phyloP scores from a whole-genome alignment of 2,329 filamentous ascomycete genomes.

The Pseudocercospora macadamiae region DNA sequence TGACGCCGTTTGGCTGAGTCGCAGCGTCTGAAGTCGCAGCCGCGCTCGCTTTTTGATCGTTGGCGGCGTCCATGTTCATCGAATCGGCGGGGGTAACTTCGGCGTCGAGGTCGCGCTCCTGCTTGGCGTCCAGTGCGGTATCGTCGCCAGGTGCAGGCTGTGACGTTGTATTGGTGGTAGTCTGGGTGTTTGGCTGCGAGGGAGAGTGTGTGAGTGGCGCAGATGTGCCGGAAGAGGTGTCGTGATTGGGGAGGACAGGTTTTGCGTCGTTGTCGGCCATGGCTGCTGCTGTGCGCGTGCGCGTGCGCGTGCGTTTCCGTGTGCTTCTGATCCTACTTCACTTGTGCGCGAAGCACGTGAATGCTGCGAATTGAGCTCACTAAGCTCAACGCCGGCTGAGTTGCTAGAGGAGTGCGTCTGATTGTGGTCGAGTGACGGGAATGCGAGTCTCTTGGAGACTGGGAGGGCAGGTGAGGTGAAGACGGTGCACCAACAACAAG shows the following conservation, averaged over 20 bases:
- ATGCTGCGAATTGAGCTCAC: slow-evolving; percentile 9
- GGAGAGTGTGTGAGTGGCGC: slow-evolving; percentile 9
- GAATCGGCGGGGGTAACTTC: slow-evolving; percentile 39
- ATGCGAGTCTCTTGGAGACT: slow-evolving; percentile 6
- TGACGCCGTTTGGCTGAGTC: slow-evolving; percentile 70
- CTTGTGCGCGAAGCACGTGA: slow-evolving; percentile 17
- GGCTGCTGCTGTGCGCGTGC: slow-evolving; percentile 13
- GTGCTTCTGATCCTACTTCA: too few species aligned
- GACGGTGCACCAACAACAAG: slow-evolving; percentile 18
- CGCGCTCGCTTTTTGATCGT: too few species aligned
- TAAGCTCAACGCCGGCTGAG: slow-evolving; percentile 19
- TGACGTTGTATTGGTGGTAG: slow-evolving; percentile 14
- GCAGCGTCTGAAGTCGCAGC: slow-evolving; percentile 56
- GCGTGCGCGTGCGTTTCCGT: slow-evolving; percentile 18
- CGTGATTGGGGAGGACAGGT: slow-evolving; percentile 9
- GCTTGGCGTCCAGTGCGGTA: slow-evolving; percentile 42
- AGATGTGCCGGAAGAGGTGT: slow-evolving; percentile 21
- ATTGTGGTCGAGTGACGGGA: not conserved
- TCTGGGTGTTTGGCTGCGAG: too few species aligned
- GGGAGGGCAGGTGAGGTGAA: slow-evolving; percentile 20
- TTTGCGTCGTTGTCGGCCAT: slow-evolving; percentile 23
- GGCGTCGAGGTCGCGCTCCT: slow-evolving; percentile 41
- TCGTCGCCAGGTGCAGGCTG: slow-evolving; percentile 21
- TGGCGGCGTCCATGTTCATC: slow-evolving; percentile 45
- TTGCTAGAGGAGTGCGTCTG: not conserved